Evolutionary conservation across 1,284 basidiomycete species (phyloP).

Genomic region (Testicularia cyperi): DNA sequence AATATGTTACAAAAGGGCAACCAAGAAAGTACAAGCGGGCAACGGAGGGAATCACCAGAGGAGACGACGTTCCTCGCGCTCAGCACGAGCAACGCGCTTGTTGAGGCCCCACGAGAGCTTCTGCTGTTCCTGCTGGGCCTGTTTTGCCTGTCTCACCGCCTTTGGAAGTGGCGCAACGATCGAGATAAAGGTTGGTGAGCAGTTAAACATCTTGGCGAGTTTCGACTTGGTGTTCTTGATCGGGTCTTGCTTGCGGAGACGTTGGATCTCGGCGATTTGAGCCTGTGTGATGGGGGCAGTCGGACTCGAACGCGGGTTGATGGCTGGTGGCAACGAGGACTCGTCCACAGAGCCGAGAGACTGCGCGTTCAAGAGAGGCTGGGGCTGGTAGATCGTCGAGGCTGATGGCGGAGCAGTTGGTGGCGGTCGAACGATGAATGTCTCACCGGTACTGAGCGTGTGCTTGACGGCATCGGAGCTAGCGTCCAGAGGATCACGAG

Average conservation of each 20-base stretch:
- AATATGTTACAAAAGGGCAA: too few relatives aligned
- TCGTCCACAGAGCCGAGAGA: conserved; percentile 4
- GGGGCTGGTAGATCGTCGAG: conserved; percentile 24
- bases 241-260: conserved; percentile 42
- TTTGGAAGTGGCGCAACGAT: conserved; percentile 53
- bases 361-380: conserved; percentile 30
- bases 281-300: conserved; percentile 21
- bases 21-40: too few relatives aligned
- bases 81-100: conserved; percentile 41
- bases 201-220: conserved; percentile 48
- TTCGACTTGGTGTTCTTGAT: conserved; percentile 35
- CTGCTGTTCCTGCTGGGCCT: conserved; percentile 30
- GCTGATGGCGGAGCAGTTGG: conserved; percentile 30
- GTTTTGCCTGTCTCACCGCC: conserved; percentile 25
- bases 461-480: conserved; percentile 41
- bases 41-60: conserved; percentile 31
- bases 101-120: conserved; percentile 48
- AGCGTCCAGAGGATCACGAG: conserved; percentile 50
- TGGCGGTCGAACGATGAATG: conserved; percentile 53
- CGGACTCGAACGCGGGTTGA: conserved; percentile 18
- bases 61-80: conserved; percentile 41
- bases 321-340: conserved; percentile 26
- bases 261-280: conserved; percentile 49
- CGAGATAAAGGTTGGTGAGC: conserved; percentile 46
- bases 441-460: conserved; percentile 44